Evolutionary conservation across 2,329 filamentous ascomycete species (phyloP).

Genomic region (Botrytis deweyae): DNA sequence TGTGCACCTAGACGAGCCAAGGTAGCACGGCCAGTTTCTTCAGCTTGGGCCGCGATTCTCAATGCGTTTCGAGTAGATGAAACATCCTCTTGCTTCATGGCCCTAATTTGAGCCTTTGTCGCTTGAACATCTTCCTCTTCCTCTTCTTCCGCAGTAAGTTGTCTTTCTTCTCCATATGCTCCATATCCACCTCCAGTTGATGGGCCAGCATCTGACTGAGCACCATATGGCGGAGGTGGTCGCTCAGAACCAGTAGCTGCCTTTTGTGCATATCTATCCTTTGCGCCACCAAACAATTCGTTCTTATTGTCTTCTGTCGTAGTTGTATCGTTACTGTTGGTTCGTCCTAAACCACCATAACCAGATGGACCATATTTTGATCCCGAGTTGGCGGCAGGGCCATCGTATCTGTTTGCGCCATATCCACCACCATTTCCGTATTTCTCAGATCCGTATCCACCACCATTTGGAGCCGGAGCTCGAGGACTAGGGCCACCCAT

Average conservation of each 20-base stretch:
- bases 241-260: constrained; percentile 31
- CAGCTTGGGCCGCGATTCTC: constrained; percentile 64
- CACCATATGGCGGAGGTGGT: constrained; percentile 34
- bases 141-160: constrained; percentile 75
- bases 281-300: constrained; percentile 55
- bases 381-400: constrained; percentile 38
- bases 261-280: constrained; percentile 38
- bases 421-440: constrained; percentile 54
- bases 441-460: constrained; percentile 54
- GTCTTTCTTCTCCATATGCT: constrained; percentile 66
- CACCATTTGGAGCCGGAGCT: constrained; percentile 34
- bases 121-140: constrained; percentile 72
- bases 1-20: constrained; percentile 73
- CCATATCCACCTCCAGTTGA: constrained; percentile 42
- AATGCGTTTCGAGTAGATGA: constrained; percentile 69
- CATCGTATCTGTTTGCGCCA: constrained; percentile 54
- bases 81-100: constrained; percentile 76
- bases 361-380: constrained; percentile 52
- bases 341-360: constrained; percentile 59
- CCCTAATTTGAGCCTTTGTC: constrained; percentile 71
- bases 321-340: constrained; percentile 44
- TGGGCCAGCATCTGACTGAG: constrained; percentile 27
- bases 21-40: constrained; percentile 70
- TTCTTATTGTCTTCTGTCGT: constrained; percentile 56
- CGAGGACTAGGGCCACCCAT: constrained; percentile 25